Evolutionary conservation across 2,329 filamentous ascomycete species (phyloP).

Genomic region (Penicillium expansum): DNA sequence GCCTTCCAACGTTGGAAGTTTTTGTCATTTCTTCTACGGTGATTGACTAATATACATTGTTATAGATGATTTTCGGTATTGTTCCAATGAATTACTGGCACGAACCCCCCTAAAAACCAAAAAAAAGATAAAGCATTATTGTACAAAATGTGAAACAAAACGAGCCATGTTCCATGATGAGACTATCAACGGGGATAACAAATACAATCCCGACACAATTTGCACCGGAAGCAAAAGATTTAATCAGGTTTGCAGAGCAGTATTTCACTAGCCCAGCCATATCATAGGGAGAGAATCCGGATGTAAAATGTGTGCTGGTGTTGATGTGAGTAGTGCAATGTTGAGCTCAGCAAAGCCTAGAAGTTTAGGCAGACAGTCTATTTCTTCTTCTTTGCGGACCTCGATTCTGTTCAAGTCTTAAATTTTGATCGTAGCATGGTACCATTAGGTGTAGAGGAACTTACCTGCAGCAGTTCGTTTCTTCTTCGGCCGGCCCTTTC

Average conservation of each 20-base stretch:
- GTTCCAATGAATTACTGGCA: no score
- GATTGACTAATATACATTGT: not conserved
- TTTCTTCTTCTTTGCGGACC: conserved; percentile 29
- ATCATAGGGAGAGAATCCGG: not conserved
- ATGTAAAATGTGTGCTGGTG: not conserved
- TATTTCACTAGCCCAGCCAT: not conserved
- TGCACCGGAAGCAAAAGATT: not conserved
- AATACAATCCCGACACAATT: not conserved
- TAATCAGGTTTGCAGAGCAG: not conserved
- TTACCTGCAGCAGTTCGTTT: conserved; percentile 60
- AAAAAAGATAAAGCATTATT: not conserved
- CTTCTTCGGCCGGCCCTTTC: conserved; percentile 88
- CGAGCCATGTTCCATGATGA: not conserved
- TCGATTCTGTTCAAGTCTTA: conserved; percentile 20
- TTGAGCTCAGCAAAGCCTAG: not conserved
- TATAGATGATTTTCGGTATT: not conserved
- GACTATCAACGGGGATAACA: not conserved
- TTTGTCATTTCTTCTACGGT: not conserved
- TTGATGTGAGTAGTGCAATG: not conserved
- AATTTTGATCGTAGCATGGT: not conserved
- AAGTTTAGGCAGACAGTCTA: conserved; percentile 1
- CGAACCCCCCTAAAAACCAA: no score
- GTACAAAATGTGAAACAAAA: not conserved
- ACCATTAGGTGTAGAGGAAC: not conserved
- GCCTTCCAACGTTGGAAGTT: no score